Base-by-base conservation (phyloP, 306 rosid genomes). In the Quercus cerris region DNA sequence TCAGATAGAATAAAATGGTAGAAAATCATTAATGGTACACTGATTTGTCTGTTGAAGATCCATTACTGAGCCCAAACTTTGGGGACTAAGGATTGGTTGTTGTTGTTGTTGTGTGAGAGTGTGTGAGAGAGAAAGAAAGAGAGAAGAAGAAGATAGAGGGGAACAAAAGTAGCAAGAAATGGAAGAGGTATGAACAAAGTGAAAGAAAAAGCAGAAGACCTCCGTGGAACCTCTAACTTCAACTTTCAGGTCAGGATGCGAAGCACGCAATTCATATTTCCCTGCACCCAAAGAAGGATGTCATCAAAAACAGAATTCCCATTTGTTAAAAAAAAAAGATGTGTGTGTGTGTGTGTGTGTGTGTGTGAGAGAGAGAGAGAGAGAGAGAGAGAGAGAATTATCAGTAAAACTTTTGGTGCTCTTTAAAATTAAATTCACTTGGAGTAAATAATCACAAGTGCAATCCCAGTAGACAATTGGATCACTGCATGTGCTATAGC, bases 171-270 rank as follows among this genome's bases (percentile, higher is more conserved):
- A 44, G 79, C 51, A 84, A 77, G 28, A 57, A 73, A 62, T 57
- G 80, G 81, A 23, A 77, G 62, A 79, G 78, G 15, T 31, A 61
- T 67, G n/a, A 61, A 41, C 38, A 66, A 61, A 71, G 70, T 61
- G 82, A 70, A 71, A 78, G 78, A 44, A 57, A 82, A 77, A 82
- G 77, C 73, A 72, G 20, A 83, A 56, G 56, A 96, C 99, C 99
- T 93, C 87, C 1, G 90, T 82, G 75, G 98, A 84, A 79, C 97
- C 97, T 87, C 87, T 89, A 67, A 83, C 85, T 85, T 87, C 96
- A 84, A 96, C 88, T 86, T 89, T 86, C 91, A 93, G 83, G 81
- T 87, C 89, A 59, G 97, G 90, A 77, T 92, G 94, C 18, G 89
- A 91, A 79, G 98, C 94, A n/a, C 75, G 92, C 15, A 96, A 76